Percentiles rank a stretch among this genome's conserved stretches.
Conservation (phyloP, 2,329 filamentous ascomycete genomes). For the Rhytidhysteron rufulum region DNA sequence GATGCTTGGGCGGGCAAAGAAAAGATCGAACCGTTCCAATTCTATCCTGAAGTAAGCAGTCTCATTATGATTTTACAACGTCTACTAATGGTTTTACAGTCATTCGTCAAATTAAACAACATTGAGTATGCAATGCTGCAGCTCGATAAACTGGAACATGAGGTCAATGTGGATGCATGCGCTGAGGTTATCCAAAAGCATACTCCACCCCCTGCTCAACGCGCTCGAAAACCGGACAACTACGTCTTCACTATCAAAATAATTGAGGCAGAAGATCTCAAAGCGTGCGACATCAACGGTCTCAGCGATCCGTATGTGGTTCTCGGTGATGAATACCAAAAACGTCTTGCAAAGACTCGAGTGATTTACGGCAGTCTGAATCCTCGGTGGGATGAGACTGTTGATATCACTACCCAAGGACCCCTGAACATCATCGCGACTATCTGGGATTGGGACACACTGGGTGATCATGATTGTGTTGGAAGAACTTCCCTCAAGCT, state of each 20-base stretch:
- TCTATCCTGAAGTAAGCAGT: slow-evolving; percentile 75
- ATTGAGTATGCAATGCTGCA: slow-evolving; percentile 92
- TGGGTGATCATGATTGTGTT: slow-evolving; percentile 96
- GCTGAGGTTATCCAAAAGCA: slow-evolving; percentile 74
- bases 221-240: slow-evolving; percentile 69
- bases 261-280: slow-evolving; percentile 94
- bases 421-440: slow-evolving; percentile 93
- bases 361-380: slow-evolving; percentile 88
- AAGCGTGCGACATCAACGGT: slow-evolving; percentile 94
- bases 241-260: slow-evolving; percentile 99
- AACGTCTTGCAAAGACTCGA: slow-evolving; percentile 89
- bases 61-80: not conserved
- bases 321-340: slow-evolving; percentile 94
- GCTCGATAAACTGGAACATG: slow-evolving; percentile 82
- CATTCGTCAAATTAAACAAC: slow-evolving; percentile 96
- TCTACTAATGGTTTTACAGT: slow-evolving; percentile 50
- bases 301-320: slow-evolving; percentile 96
- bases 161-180: slow-evolving; percentile 88
- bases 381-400: slow-evolving; percentile 93
- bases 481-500: slow-evolving; percentile 95
- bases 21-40: slow-evolving; percentile 94
- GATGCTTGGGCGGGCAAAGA: slow-evolving; percentile 91
- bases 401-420: slow-evolving; percentile 90
- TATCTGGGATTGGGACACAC: slow-evolving; percentile 96
- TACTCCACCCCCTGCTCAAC: slow-evolving; percentile 67